These are phyloP conservation scores for Albizia julibrissin DNA, from an alignment of 306 rosid genomes.

Conservation along the genomic window DNA sequence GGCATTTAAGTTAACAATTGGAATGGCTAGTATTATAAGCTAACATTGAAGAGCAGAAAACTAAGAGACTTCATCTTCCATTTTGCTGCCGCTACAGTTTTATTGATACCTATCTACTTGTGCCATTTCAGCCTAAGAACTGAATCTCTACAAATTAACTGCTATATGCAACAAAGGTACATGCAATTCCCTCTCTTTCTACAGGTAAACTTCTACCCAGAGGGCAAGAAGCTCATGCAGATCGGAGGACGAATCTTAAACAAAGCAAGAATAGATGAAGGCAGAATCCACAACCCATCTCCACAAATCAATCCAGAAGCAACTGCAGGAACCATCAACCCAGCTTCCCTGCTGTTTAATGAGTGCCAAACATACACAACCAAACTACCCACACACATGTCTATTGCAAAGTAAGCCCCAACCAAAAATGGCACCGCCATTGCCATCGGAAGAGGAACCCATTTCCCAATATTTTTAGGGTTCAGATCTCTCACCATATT, in stretches of 20 bases:
- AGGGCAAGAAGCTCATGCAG: slow-evolving; percentile 68
- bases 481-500: slow-evolving; percentile 67
- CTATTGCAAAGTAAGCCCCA: slow-evolving; percentile 85
- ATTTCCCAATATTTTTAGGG: slow-evolving; percentile 52
- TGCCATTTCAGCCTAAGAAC: background rate
- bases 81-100: background rate
- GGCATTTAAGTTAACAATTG: background rate
- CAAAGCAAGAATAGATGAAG: slow-evolving; percentile 78
- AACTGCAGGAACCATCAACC: slow-evolving; percentile 73
- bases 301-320: slow-evolving; percentile 97
- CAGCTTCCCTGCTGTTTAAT: slow-evolving; percentile 46
- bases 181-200: slow-evolving; percentile 7
- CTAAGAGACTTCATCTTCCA: background rate
- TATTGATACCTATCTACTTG: background rate
- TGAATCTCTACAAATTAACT: background rate
- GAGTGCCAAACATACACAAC: slow-evolving; percentile 64
- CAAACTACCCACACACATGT: slow-evolving; percentile 87
- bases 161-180: background rate
- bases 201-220: slow-evolving; percentile 6
- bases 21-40: background rate
- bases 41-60: no score
- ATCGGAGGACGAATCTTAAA: slow-evolving; percentile 72
- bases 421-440: slow-evolving; percentile 92
- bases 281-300: slow-evolving; percentile 91
- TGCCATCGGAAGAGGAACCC: slow-evolving; percentile 89